phyloP scores from a whole-genome alignment of 805 yeast species.

The Torulaspora franciscae region DNA sequence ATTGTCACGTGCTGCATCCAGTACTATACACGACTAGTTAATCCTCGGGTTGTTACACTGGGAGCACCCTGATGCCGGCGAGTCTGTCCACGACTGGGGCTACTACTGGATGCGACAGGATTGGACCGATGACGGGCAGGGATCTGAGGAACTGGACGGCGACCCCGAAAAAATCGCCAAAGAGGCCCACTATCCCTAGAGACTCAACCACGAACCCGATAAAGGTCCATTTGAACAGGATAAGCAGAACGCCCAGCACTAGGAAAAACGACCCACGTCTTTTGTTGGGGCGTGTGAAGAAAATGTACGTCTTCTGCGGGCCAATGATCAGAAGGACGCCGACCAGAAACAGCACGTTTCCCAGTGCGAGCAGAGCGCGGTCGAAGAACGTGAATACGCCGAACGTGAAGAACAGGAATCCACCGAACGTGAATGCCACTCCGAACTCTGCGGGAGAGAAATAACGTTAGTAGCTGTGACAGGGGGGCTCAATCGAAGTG shows the following conservation, averaged over 20 bases:
- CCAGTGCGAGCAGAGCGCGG: conserved; percentile 81
- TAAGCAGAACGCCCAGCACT: conserved; percentile 65
- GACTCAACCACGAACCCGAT: conserved; percentile 80
- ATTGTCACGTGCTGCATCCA: not conserved
- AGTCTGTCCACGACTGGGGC: conserved; percentile 69
- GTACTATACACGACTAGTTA: not conserved
- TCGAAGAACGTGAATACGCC: conserved; percentile 88
- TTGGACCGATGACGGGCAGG: conserved; percentile 80
- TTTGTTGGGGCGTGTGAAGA: conserved; percentile 83
- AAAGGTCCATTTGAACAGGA: conserved; percentile 71
- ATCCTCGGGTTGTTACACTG: conserved; percentile 42
- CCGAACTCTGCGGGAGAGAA: conserved; percentile 60
- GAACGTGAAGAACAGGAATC: conserved; percentile 64
- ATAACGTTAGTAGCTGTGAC: conserved; percentile 7
- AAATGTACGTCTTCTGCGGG: conserved; percentile 70
- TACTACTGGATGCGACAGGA: conserved; percentile 70
- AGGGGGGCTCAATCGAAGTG: not conserved
- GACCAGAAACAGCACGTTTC: conserved; percentile 71
- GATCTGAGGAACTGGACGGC: conserved; percentile 82
- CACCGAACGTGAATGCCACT: conserved; percentile 86
- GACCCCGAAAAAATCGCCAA: conserved; percentile 91
- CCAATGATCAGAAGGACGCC: conserved; percentile 88
- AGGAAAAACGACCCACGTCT: conserved; percentile 84
- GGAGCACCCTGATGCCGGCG: conserved; percentile 65
- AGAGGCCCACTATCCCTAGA: conserved; percentile 82